Evolutionary conservation across 306 rosid species (phyloP), one percentile per base, ranked within the genome.

Genomic region (Trichosanthes cucumerina): DNA sequence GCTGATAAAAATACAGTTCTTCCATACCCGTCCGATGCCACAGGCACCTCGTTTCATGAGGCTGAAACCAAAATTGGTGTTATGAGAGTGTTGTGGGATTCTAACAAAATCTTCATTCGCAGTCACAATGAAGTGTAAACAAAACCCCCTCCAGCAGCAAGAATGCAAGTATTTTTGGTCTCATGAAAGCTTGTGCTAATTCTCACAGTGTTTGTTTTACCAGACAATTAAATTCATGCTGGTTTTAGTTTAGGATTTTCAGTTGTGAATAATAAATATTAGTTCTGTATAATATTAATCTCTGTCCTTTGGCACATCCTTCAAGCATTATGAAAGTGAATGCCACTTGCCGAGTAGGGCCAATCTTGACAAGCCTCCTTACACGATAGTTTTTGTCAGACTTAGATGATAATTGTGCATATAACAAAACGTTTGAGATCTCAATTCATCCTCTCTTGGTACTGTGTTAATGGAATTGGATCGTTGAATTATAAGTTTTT

Each of bases 41-140:
- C 88, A 0, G 98, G 97, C 56, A 76, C 76, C 54, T 81, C 97
- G 8, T 93, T 91, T 85, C 86, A 87, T 19, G 98, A 91, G 69
- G 92, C 97, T 79, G 91, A 86, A 80, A 57, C 77, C 34, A 90
- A 86, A 85, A 72, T 88, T 3, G 97, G 97, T 65, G 86, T 89
- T 50, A 89, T 89, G 92, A 82, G 96, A 85, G 93, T 91, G 68
- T 78, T 91, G 76, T 93, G 98, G 98, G 91, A 88, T 88, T 79
- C 85, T 4, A 89, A 78, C 81, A 87, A 84, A 89, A 60, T 85
- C 52, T 83, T 78, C 57, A 64, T 39, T 43, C 83, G 84, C 83
- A 64, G 80, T 82, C 79, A 78, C 58, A 63, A 62, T 62, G 72
- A 78, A 46, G 65, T 74, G 71, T 74, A 75, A 34, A n/a, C 65